Base-by-base conservation (phyloP, 2,329 filamentous ascomycete genomes). In the Penicillium hesseltinei region DNA sequence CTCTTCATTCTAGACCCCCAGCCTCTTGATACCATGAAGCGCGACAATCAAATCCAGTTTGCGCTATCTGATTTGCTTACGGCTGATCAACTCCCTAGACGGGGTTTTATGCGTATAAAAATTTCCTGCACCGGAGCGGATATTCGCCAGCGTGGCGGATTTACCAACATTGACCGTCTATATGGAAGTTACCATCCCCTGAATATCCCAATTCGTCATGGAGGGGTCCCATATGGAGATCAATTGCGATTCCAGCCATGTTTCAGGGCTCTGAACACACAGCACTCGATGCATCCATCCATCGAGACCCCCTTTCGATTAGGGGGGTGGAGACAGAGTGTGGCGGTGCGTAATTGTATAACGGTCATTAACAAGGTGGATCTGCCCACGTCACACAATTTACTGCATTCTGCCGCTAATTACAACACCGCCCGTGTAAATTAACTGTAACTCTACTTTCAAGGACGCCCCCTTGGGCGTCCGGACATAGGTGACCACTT, bases 311-410 rank as follows among this genome's bases (percentile, higher is more conserved):
- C 64, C 63, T 60, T 66, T 62, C 21, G 56, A 56, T 60, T 59
- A 58, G 55, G 63, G 63, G 62, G 58, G 63, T 62, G 58, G 62
- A 62, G 40, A 58, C 59, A 11, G 39, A 36, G 39, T 56, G 63
- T 66, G 64, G 64, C 62, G 61, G 64, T 64, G 64, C 58, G 64
- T 65, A 60, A 51, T 21, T 3, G 51, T 56, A 66, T 60, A 58
- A 66, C 63, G 15, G 19, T 27, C 1, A 31, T 43, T 52, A 13
- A 45, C 33, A 38, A 46, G 17, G 27, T 35, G 48, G 44, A 33
- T 19, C 19, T 39, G 31, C 40, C 36, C 23, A 23, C 8, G 10
- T 5, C 25, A 36, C 33, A 35, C 49, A 42, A 6, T 48, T 21
- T 27, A 39, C 10, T 15, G 5, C 2, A 49, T 62, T 58, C 44